Base-by-base conservation (phyloP, 129 eudicot species). In the Logfia minima region DNA sequence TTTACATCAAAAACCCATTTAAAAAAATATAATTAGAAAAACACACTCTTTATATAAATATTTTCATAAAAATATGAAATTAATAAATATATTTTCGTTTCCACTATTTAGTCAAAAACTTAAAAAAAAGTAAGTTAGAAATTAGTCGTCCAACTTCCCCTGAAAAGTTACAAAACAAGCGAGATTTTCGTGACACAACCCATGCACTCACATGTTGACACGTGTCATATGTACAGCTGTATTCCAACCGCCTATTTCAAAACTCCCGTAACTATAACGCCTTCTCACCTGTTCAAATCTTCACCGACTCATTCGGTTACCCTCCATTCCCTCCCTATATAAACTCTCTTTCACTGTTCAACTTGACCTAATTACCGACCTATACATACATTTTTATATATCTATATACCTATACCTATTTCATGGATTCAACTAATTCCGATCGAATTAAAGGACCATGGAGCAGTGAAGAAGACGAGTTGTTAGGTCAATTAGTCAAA, bases 361-460 rank as follows among this genome's bases (percentile, higher is more conserved):
- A 68, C 74, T 67, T 65, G 8, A 51, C 79, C 53, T 16, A 32
- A 32, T 4, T 18, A 35, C n/a, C 34, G 59, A 22, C 31, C 9
- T 37, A 4, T 68, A 23, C 11, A 1, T 48, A 26, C 28, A n/a
- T 0, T 3, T 2, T 9, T n/a, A 6, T 11, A 8, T 35, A 51
- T 4, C 24, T 58, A 58, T 37, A 34, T 24, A 24, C 43, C 43
- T 37, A 34, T 24, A 24, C 43, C 43, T 41, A 37, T 51, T 52
- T 39, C 13, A 79, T 75, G 76, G 75, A 75, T 28, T 55, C 53
- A 17, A 45, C 26, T 19, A 81, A 83, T 75, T 17, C 19, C 58
- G 84, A 84, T 58, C 75, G 76, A 75, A 71, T 84, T 78, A 83
- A 83, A 66, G 87, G 87, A 1, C 87, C 87, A 35, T 83, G 87